Percentiles rank a stretch among this genome's conserved stretches.
phyloP scores from a whole-genome alignment of 139 green algal species.

The Edaphochlamys debaryana region DNA sequence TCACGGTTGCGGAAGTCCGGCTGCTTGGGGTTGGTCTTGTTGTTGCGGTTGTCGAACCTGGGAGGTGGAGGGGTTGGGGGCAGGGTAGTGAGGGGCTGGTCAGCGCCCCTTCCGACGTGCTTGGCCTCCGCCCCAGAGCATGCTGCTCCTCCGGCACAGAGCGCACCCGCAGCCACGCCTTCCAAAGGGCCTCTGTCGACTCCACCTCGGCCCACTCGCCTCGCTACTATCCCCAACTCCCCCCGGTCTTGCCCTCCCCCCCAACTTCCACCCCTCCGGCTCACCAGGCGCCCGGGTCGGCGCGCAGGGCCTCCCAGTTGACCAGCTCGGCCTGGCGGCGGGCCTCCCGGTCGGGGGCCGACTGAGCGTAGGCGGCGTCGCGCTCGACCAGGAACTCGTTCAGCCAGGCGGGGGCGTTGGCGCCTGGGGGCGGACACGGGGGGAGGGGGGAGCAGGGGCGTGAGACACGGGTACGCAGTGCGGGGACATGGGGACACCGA shows the following conservation, averaged over 20 bases:
- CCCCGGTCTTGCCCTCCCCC: too few relatives aligned
- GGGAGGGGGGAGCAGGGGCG: too few relatives aligned
- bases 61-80: background rate
- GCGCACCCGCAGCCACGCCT: too few relatives aligned
- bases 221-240: too few relatives aligned
- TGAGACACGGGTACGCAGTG: too few relatives aligned
- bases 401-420: background rate
- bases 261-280: background rate
- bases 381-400: conserved; percentile 11
- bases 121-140: too few relatives aligned
- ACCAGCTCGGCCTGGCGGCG: background rate
- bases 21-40: conserved; percentile 57
- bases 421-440: background rate
- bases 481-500: too few relatives aligned
- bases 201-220: too few relatives aligned
- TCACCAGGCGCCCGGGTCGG: conserved; percentile 41
- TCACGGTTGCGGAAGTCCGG: conserved; percentile 65
- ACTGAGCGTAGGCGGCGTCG: background rate
- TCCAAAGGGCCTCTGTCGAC: too few relatives aligned
- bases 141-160: too few relatives aligned
- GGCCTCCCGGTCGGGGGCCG: background rate
- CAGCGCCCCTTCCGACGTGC: too few relatives aligned
- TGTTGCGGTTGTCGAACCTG: conserved; percentile 58
- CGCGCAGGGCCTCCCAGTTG: conserved; percentile 24
- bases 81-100: too few relatives aligned